These are phyloP conservation scores for Hygrophoropsis aurantiaca DNA, from an alignment of 768 basidiomycete species.

Conservation along the genomic window DNA sequence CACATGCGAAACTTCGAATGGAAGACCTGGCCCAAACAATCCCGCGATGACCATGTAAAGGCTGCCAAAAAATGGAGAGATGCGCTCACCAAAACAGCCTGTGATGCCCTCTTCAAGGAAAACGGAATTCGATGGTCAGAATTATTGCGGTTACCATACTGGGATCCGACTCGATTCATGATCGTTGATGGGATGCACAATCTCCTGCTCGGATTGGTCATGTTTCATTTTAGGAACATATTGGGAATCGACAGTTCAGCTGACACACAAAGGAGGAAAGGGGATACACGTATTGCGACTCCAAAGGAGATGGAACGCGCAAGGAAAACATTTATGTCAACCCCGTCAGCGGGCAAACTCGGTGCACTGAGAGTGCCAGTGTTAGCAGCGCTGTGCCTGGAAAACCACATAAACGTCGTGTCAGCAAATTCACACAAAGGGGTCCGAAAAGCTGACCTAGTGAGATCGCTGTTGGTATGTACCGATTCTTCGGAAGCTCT, in stretches of 20 bases:
- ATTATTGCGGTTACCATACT: constrained; percentile 32
- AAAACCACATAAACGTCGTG: too few species aligned
- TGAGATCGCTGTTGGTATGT: too few species aligned
- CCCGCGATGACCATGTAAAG: constrained; percentile 29
- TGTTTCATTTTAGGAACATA: constrained; percentile 9
- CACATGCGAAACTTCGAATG: neutral
- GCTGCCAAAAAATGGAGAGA: constrained; percentile 13
- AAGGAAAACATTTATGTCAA: neutral
- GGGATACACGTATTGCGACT: neutral
- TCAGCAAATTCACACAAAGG: neutral
- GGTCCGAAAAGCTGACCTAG: neutral
- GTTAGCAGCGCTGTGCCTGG: too few species aligned
- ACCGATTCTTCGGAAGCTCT: neutral
- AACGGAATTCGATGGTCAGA: constrained; percentile 28
- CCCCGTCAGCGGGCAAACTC: neutral
- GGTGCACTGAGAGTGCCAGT: neutral
- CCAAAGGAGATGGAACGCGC: constrained; percentile 1
- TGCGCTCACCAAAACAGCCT: constrained; percentile 14
- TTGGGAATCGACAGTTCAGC: constrained; percentile 8
- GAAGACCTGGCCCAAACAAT: constrained; percentile 13
- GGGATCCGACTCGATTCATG: constrained; percentile 24
- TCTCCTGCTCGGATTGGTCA: constrained; percentile 22
- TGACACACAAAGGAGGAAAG: neutral
- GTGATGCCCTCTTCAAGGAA: constrained; percentile 22
- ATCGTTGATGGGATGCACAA: constrained; percentile 40